These are phyloP conservation scores for Calonectria montana DNA, from an alignment of 2,329 filamentous ascomycete species.

Conservation along the genomic window DNA sequence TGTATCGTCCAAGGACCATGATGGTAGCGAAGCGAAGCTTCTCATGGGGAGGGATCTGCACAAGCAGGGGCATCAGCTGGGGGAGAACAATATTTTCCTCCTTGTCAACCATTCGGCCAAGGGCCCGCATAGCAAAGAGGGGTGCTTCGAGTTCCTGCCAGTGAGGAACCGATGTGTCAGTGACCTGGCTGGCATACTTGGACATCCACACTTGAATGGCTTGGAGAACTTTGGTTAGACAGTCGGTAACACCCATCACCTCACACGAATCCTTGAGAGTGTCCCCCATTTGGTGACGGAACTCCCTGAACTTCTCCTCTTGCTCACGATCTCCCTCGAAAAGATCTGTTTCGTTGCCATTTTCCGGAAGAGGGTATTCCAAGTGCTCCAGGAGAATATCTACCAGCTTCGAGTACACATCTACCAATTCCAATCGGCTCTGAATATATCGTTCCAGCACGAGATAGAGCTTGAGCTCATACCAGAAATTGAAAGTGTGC, in stretches of 20 bases:
- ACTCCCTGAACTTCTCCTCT: slow-evolving; percentile 97
- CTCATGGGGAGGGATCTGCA: slow-evolving; percentile 94
- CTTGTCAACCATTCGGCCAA: slow-evolving; percentile 94
- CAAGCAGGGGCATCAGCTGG: slow-evolving; percentile 91
- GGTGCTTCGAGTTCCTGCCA: slow-evolving; percentile 98
- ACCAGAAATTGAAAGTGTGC: slow-evolving; percentile 97
- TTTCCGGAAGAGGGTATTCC: slow-evolving; percentile 84
- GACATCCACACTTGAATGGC: slow-evolving; percentile 90
- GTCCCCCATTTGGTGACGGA: slow-evolving; percentile 97
- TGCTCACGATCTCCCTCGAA: slow-evolving; percentile 96
- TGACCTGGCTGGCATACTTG: slow-evolving; percentile 81
- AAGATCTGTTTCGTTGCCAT: slow-evolving; percentile 80
- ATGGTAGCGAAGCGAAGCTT: slow-evolving; percentile 99
- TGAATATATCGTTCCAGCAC: slow-evolving; percentile 90
- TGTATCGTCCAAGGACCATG: slow-evolving; percentile 96
- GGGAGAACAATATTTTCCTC: slow-evolving; percentile 90
- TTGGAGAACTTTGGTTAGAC: slow-evolving; percentile 87
- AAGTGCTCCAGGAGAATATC: slow-evolving; percentile 93
- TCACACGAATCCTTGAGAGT: slow-evolving; percentile 97
- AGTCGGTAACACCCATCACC: slow-evolving; percentile 93
- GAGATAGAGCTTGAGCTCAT: slow-evolving; percentile 96
- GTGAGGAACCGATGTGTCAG: slow-evolving; percentile 81
- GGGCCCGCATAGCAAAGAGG: slow-evolving; percentile 92
- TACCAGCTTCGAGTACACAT: slow-evolving; percentile 89
- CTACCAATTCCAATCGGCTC: slow-evolving; percentile 79